Base-by-base conservation (phyloP, 1,139 yeast species). In the Taiozyma onychis region DNA sequence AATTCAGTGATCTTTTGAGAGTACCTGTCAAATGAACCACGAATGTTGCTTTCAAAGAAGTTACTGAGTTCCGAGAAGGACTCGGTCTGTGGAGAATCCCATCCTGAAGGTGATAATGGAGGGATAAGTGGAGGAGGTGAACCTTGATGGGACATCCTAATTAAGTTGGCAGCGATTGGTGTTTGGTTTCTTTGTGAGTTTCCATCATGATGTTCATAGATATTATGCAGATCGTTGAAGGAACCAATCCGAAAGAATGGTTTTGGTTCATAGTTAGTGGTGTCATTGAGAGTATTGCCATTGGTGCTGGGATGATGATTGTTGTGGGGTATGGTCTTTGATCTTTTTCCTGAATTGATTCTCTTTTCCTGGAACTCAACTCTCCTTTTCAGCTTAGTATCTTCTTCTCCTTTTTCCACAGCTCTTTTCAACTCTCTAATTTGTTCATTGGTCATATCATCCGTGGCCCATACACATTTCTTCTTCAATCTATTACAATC, bases 401-500 rank as follows among this genome's bases (percentile, higher is more conserved):
- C 57, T 39, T 50, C 58, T 48, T 66, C 68, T 3, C 59, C 61
- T 45, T 55, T 60, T 43, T 62, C 65, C 18, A 62, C 64, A 45
- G 53, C 54, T 22, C 54, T 55, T 42, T 58, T 61, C 48, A 62
- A 43, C 35, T 57, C 56, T 46, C 65, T 52, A 34, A 65, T 48
- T 21, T 54, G 45, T 39, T 57, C 54, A 44, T 45, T 49, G 22
- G 63, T 49, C 61, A 61, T 60, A 26, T 54, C 60, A 39, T 57
- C 62, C 1, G 64, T 61, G 2, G 76, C 72, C 72, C 76, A 74
- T 43, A 72, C 70, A 63, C 85, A 80, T 35, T 71, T 68, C 50
- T 78, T 74, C 10, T 70, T 69, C 41, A 80, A 60, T 50, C 85
- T 61, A 13, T 56, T 44, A 60, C 85, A 80, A 53, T 79, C 85